Evolutionary conservation across 2,329 filamentous ascomycete genomes (phyloP), one percentile per base, ranked within the genome.

Genomic region (Fusarium keratoplasticum): DNA sequence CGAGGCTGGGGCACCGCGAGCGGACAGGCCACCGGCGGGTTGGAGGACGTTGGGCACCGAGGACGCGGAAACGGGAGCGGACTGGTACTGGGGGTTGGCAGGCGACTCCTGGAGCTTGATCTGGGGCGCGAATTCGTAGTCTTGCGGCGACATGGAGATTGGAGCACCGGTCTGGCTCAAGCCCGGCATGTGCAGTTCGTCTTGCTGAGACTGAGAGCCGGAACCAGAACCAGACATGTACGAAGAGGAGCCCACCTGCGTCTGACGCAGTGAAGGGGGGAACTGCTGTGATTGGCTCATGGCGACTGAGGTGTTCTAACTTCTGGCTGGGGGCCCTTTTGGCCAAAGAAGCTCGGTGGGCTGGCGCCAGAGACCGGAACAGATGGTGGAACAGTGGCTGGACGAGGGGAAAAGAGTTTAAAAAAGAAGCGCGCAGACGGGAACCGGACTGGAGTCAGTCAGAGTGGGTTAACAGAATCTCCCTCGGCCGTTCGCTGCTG

Each of bases 41-140:
- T 90, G 89, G 72, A 91, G 85, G 64, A 89, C 84, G 82, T 89
- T 90, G 78, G 89, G 89, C 68, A 90, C 88, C 73, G 84, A 80
- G 66, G 84, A 85, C 57, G 82, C 77, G 71, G 76, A 76, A 61
- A 82, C 80, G 77, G 84, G 83, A 67, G 84, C 84, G 72, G 75
- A 75, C 66, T 82, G 81, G 77, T 84, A 84, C 68, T 85, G 84
- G 27, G 83, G 77, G 68, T 83, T 83, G 70, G 82, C 79, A 61
- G 81, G 75, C 67, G 83, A 76, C 69, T 86, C 84, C 13, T 88
- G 86, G 71, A 88, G 84, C 79, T 87, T 87, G 81, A 88, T 87
- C 77, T 88, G 87, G 69, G 86, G 86, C 62, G 83, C 81, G 78
- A 85, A 88, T 73, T 89, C 83, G 80, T 86, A 89, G 73, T 88